Percentiles rank a stretch among this genome's conserved stretches.
phyloP scores from a whole-genome alignment of 208 protist genomes.

The Phytomonas sp. region DNA sequence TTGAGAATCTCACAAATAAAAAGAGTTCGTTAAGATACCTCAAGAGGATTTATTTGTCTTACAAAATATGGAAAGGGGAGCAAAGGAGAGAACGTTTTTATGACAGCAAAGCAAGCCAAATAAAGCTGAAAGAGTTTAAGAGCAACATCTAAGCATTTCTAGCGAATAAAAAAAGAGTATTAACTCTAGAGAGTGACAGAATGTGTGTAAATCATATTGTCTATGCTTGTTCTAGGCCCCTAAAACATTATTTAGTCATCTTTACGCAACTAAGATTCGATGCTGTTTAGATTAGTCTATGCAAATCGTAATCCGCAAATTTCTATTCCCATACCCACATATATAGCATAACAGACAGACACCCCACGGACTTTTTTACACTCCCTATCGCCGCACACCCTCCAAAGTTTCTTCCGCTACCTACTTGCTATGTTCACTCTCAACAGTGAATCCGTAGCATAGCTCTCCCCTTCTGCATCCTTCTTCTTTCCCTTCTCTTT shows the following conservation, averaged over 20 bases:
- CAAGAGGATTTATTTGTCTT: neutral
- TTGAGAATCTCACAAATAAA: neutral
- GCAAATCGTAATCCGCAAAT: neutral
- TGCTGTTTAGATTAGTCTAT: neutral
- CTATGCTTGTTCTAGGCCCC: slow-evolving; percentile 5
- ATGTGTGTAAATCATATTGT: slow-evolving; percentile 11
- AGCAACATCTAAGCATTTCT: neutral
- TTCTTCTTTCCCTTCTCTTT: neutral
- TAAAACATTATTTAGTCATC: slow-evolving; percentile 2
- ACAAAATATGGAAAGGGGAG: neutral
- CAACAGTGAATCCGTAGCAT: neutral
- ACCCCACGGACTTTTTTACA: neutral
- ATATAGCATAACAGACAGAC: neutral
- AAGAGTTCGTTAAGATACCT: neutral
- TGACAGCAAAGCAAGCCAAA: neutral
- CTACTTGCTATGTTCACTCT: neutral
- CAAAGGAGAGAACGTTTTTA: neutral
- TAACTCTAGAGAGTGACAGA: slow-evolving; percentile 9
- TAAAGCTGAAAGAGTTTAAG: neutral
- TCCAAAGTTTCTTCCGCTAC: neutral
- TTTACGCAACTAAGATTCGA: neutral
- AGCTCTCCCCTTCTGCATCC: too few relatives aligned
- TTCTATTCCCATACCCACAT: neutral
- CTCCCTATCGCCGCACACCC: neutral
- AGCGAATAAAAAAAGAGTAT: neutral